Conservation (phyloP, 2,329 filamentous ascomycete genomes). For the Aphanoascus verrucosus region DNA sequence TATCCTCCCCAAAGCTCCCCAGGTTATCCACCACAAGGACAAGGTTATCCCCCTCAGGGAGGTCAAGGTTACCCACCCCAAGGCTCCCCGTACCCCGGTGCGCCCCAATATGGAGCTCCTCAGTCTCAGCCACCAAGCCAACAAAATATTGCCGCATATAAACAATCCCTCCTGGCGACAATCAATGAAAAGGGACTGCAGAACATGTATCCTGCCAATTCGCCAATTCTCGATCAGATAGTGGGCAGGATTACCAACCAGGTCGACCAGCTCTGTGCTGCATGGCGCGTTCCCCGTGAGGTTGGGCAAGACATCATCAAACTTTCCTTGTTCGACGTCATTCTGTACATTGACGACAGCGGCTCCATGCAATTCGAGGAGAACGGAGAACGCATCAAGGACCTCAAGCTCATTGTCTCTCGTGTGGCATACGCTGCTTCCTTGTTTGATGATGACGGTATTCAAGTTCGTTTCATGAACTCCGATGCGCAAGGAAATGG, state of each 20-base stretch:
- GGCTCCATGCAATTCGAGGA: constrained; percentile 61
- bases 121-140: constrained; percentile 35
- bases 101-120: constrained; percentile 22
- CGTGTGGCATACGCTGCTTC: constrained; percentile 55
- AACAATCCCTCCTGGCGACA: constrained; percentile 44
- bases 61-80: constrained; percentile 22
- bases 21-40: constrained; percentile 24
- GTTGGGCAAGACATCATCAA: constrained; percentile 54
- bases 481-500: constrained; percentile 43
- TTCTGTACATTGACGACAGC: constrained; percentile 57
- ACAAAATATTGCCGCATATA: constrained; percentile 46
- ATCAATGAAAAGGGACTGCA: constrained; percentile 53
- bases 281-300: constrained; percentile 49
- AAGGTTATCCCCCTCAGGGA: constrained; percentile 23
- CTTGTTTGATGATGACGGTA: constrained; percentile 59
- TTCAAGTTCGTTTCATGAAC: constrained; percentile 62
- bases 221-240: constrained; percentile 42
- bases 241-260: constrained; percentile 40
- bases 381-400: constrained; percentile 54
- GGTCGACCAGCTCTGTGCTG: constrained; percentile 46
- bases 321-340: constrained; percentile 51
- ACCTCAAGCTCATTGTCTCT: constrained; percentile 53
- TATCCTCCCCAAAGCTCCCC: constrained; percentile 27
- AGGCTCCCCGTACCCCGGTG: constrained; percentile 24
- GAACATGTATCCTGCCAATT: constrained; percentile 48